Conservation (phyloP, 2,329 filamentous ascomycete genomes). For the Eutypella sp. region DNA sequence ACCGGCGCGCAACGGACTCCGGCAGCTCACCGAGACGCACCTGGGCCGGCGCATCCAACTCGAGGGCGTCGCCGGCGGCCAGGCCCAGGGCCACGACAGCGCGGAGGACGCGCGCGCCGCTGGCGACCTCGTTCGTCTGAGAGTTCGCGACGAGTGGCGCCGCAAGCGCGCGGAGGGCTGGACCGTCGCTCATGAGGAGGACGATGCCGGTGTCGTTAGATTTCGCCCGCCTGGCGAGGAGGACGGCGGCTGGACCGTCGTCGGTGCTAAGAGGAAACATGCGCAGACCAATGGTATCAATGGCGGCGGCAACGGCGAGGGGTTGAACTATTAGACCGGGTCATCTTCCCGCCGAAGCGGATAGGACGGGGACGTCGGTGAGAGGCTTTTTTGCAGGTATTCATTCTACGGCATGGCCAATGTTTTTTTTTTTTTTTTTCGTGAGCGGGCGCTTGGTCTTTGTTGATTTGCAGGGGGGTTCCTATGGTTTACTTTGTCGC, state of each 20-base stretch:
- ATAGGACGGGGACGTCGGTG: too few relatives aligned
- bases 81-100: constrained; percentile 73
- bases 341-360: too few relatives aligned
- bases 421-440: too few relatives aligned
- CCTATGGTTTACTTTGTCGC: too few relatives aligned
- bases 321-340: too few relatives aligned
- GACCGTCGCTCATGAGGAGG: too few relatives aligned
- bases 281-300: constrained; percentile 5
- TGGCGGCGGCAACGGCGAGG: too few relatives aligned
- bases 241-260: constrained; percentile 15
- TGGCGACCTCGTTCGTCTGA: constrained; percentile 74
- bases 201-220: too few relatives aligned
- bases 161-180: constrained; percentile 63
- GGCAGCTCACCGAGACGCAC: constrained; percentile 62
- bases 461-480: too few relatives aligned
- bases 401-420: too few relatives aligned
- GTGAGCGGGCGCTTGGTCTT: too few relatives aligned
- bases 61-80: constrained; percentile 41
- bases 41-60: constrained; percentile 77
- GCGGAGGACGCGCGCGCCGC: constrained; percentile 87
- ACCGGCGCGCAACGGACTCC: constrained; percentile 74
- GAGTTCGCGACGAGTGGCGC: constrained; percentile 66
- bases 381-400: too few relatives aligned
- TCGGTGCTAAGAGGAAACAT: constrained; percentile 17
- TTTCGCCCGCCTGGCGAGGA: constrained; percentile 34